Evolutionary conservation across 2,329 filamentous ascomycete genomes (phyloP), one percentile per base, ranked within the genome.

Genomic region (Zymoseptoria crescenta): DNA sequence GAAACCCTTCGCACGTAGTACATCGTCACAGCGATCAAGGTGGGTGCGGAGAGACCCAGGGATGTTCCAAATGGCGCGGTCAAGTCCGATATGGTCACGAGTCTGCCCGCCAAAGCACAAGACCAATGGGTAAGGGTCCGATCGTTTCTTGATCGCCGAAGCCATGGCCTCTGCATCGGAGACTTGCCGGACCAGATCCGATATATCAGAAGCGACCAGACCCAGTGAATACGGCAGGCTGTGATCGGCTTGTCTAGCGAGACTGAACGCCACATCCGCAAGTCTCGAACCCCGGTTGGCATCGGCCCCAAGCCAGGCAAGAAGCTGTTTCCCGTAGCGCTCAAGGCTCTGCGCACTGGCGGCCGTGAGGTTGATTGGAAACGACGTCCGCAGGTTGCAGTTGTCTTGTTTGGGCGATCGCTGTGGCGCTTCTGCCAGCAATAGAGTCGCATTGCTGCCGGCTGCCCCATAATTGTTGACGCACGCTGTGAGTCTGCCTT

Each of bases 381-480:
- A 56, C 21, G 45, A 28, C 27, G 24, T 54, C 20, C 21, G 50
- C 8, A 45, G 28, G 19, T n/a, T 19, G 21, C 27, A 55, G 52
- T 24, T 9, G 52, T 50, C 49, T 19, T 50, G 49, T 19, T 48
- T 20, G 19, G 3, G 49, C 21, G 10, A 13, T 50, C 5, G 19
- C 9, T 20, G 19, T 52, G 50, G 19, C 19, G 16, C 21, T 27
- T 52, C 50, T 21, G 21, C 50, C 50, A 52, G 24, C 19, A 63
- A 50, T n/a, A 59, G 9, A 24, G 55, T 41, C n/a, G 55, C 59
- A 53, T 75, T 75, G 3, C 73, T 73, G 13, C 74, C 74, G 8
- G 72, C 68, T 1, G 74, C 74, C 41, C 68, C 63, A 59, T 75
- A 76, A 58, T 74, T 75, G 63, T 75, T 75, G 28, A 76, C 56